These are phyloP conservation scores for Eimeria brunetti DNA, from an alignment of 169 alveolate genomes.

Conservation along the genomic window DNA sequence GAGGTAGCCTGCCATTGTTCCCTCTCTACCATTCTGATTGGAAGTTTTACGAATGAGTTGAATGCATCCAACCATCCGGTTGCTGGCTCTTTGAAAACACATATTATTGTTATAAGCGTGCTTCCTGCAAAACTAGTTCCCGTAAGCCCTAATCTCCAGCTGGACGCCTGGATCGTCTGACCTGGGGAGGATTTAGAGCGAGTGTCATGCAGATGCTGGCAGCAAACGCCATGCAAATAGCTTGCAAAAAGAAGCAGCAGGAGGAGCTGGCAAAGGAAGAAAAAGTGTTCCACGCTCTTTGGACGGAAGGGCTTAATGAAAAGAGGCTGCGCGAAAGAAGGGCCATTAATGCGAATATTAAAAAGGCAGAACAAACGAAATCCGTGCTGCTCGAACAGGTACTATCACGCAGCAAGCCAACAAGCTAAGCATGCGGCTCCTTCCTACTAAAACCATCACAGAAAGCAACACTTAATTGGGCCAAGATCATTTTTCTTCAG, in stretches of 20 bases:
- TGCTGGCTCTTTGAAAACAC: not conserved
- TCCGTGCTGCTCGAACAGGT: constrained; percentile 68
- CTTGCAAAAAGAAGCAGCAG: constrained; percentile 22
- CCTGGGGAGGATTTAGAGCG: not conserved
- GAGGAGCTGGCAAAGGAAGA: constrained; percentile 34
- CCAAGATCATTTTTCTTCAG: not conserved
- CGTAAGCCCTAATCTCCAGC: not conserved
- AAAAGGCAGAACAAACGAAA: constrained; percentile 1
- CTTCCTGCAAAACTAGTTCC: not conserved
- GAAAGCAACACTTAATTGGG: not conserved
- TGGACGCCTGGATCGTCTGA: not conserved
- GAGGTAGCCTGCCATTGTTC: constrained; percentile 11
- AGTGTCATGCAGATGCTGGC: constrained; percentile 39
- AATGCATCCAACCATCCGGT: not conserved
- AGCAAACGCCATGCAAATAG: constrained; percentile 56
- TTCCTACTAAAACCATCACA: not conserved
- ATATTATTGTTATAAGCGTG: not conserved
- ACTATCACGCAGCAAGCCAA: not conserved
- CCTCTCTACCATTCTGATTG: not conserved
- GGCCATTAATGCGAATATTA: not conserved
- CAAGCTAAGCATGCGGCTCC: not conserved
- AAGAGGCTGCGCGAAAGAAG: constrained; percentile 45
- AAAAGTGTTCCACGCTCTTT: constrained; percentile 39
- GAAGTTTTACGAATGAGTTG: not conserved
- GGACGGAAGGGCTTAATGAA: constrained; percentile 67